Evolutionary conservation across 345 rosid species (phyloP), one percentile per base, ranked within the genome.

Genomic region (Corchorus olitorius): DNA sequence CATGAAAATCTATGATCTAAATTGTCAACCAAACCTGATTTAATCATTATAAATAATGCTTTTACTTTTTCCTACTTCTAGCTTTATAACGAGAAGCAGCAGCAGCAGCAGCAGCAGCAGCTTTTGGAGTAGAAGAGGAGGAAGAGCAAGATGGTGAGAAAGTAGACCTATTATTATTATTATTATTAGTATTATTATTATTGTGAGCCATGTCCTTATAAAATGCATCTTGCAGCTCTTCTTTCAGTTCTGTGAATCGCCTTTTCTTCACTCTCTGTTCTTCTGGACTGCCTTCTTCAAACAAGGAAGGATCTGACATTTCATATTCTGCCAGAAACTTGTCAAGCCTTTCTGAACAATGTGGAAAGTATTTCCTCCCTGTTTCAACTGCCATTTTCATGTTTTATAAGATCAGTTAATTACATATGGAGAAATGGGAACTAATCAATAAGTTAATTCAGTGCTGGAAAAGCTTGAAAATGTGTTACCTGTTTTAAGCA

Each of bases 241-340:
- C 86, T 75, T 81, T 84, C 20, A 88, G 85, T 52, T 88, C 91
- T 63, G 15, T 64, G 83, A 75, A 83, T 2, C 90, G 84, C 75
- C 9, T 77, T 74, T 52, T 84, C 82, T 84, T 88, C 43, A 6
- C n/a, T 8, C 50, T 74, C 67, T 81, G 80, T 63, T 88, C 91
- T 52, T 86, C 89, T 10, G 75, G 66, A 15, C 79, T 84, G 4
- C 89, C 89, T 65, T 74, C 70, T 14, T 84, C 88, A 1, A 88
- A 83, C 14, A 70, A 79, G 6, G 76, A 15, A 1, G 77, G 78
- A 27, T 83, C 88, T 2, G 83, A 81, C 49, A 75, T 50, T 5
- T 84, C 83, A 54, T 39, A 6, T 39, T 74, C 82, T 1, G 75
- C 88, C 67, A 86, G 15, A 61, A 69, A 78, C 70, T 78, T 84